Base-by-base conservation (phyloP, 139 green algal genomes). In the Trebouxia sp. region DNA sequence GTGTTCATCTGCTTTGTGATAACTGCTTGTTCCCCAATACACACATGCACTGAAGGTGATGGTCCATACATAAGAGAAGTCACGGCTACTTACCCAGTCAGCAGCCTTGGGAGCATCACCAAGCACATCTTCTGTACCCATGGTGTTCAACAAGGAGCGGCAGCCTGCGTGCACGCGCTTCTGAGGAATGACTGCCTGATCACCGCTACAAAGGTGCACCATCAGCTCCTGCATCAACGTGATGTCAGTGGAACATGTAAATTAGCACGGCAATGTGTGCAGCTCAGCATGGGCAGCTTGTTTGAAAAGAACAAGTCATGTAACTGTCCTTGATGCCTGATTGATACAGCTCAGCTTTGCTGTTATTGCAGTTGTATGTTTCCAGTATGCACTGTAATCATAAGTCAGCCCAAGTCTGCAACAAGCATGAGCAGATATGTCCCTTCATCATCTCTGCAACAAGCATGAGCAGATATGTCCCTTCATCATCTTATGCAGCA, bases 171-270 rank as follows among this genome's bases (percentile, higher is more conserved):
- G 50, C 77, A 82, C 28, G 1, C 32, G 41, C 26, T 75, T 12
- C 56, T 56, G 47, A 26, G 26, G 20, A 41, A 82, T 0, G 7
- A 42, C 38, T 32, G 41, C 22, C 43, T 76, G 55, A 1, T 75
- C 50, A 2, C 38, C 28, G 17, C 24, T 82, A 11, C 39, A 47
- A 9, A 76, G 9, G 41, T 62, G 22, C 35, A 45, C 5, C 30
- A 76, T 51, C 77, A 82, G 24, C 50, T 75, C 56, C 77, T 82
- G 77, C 77, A 76, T 15, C 10, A 3, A 11, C 11, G 12, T 26
- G 22, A 41, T 39, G 39, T 22, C 10, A 78, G 17, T 56, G 15
- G 20, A 69, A 37, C 58, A 70, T 24, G 58, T 12, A 45, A 70
- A 2, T 41, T 5, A 70, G n/a, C n/a, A n/a, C n/a, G 15, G n/a